phyloP scores from a whole-genome alignment of 257 asterid genomes.

The Datura wrightii region DNA sequence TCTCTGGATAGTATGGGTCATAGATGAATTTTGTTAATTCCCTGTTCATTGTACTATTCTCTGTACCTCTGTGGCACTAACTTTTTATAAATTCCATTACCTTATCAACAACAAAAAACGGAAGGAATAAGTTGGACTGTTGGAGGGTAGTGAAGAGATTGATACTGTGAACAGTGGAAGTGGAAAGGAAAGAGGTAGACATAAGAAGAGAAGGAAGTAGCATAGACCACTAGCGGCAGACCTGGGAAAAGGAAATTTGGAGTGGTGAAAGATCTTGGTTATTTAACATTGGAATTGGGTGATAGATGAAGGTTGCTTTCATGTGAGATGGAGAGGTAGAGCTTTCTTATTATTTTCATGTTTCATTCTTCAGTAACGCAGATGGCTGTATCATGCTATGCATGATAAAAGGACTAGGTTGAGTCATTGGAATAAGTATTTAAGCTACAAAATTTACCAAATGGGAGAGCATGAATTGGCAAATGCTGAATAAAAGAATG shows the following conservation, averaged over 20 bases:
- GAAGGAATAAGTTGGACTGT: not conserved
- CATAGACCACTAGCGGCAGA: not conserved
- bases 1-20: not conserved
- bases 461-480: slow-evolving; percentile 25
- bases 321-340: slow-evolving; percentile 14
- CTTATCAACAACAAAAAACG: not conserved
- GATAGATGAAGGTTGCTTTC: slow-evolving; percentile 20
- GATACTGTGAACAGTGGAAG: not conserved
- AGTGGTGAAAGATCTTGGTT: slow-evolving; percentile 22
- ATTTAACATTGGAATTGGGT: slow-evolving; percentile 13
- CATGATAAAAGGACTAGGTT: slow-evolving; percentile 18
- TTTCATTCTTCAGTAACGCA: not conserved
- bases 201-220: not conserved
- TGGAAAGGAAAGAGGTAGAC: not conserved
- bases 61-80: not conserved
- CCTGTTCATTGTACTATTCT: not conserved
- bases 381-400: slow-evolving; percentile 5
- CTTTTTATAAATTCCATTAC: not conserved
- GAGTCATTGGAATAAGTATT: slow-evolving; percentile 18
- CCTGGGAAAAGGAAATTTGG: not conserved
- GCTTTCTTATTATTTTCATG: not conserved
- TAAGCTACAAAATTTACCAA: not conserved
- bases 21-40: not conserved
- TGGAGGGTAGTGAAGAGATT: slow-evolving; percentile 16
- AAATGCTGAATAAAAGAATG: slow-evolving; percentile 28